A percentile compares a stretch with the other conserved stretches of the same genome.
These are phyloP conservation scores for Litsea cubeba DNA, from an alignment of 164 flowering plant genomes.

Conservation along the genomic window DNA sequence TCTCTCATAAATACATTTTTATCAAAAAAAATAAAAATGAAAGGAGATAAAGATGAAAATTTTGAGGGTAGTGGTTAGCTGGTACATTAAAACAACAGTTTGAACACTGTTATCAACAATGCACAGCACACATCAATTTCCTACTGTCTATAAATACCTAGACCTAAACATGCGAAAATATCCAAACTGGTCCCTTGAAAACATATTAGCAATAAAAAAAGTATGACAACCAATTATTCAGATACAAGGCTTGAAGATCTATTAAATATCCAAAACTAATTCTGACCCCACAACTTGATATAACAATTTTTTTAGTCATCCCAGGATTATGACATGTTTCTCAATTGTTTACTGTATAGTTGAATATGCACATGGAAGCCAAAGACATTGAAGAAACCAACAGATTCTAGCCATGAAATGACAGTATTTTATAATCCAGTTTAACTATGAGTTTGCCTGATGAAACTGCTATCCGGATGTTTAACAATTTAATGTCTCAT, in stretches of 20 bases:
- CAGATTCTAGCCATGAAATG: neutral
- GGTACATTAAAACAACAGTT: neutral
- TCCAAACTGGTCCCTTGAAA: neutral
- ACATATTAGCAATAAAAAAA: neutral
- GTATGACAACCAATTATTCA: neutral
- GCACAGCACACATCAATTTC: neutral
- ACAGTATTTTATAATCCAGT: neutral
- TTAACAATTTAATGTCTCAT: neutral
- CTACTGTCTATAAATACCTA: neutral
- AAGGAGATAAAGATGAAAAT: neutral
- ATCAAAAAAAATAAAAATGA: neutral
- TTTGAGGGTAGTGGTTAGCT: neutral
- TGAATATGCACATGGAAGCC: neutral
- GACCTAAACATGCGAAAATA: neutral
- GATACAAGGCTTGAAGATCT: neutral
- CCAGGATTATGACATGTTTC: neutral
- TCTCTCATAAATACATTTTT: too few relatives aligned
- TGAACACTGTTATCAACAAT: neutral
- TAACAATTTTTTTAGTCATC: neutral
- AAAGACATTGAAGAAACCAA: neutral
- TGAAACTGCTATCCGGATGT: neutral
- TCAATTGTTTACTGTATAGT: neutral
- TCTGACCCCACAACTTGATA: neutral
- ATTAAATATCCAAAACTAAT: neutral
- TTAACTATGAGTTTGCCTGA: neutral